Evolutionary conservation across 495 filamentous ascomycete species (phyloP).

Genomic region (Aspergillus panamensis): DNA sequence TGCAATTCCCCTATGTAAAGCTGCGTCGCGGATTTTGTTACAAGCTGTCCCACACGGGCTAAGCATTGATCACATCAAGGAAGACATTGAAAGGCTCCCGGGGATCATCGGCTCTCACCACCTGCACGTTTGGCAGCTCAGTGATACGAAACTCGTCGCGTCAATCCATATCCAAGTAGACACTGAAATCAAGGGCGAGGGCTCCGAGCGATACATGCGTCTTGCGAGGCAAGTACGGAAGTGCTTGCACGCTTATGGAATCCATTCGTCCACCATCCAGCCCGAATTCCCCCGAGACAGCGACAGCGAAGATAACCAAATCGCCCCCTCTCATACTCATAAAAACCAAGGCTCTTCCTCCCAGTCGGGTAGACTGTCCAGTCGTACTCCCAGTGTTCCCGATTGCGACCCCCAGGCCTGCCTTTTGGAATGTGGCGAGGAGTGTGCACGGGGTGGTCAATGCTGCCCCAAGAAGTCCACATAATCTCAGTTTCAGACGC

Average conservation of each 20-base stretch:
- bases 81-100: slow-evolving; percentile 78
- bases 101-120: slow-evolving; percentile 90
- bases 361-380: slow-evolving; percentile 32
- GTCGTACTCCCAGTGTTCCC: slow-evolving; percentile 48
- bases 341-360: slow-evolving; percentile 20
- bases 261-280: slow-evolving; percentile 97
- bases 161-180: slow-evolving; percentile 88
- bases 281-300: slow-evolving; percentile 77
- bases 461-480: slow-evolving; percentile 62
- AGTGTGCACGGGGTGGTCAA: slow-evolving; percentile 64
- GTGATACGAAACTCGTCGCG: slow-evolving; percentile 87
- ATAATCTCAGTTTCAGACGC: slow-evolving; percentile 6
- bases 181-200: slow-evolving; percentile 66
- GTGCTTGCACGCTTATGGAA: slow-evolving; percentile 92
- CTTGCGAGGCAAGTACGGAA: slow-evolving; percentile 73
- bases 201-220: slow-evolving; percentile 81
- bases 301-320: slow-evolving; percentile 48
- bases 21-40: slow-evolving; percentile 88
- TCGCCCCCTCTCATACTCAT: slow-evolving; percentile 27
- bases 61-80: slow-evolving; percentile 83
- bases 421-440: slow-evolving; percentile 80
- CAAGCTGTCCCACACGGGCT: slow-evolving; percentile 89
- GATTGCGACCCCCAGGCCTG: slow-evolving; percentile 59
- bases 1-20: slow-evolving; percentile 87
- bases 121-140: slow-evolving; percentile 96